Percentiles rank a stretch among this genome's conserved stretches.
Conservation (phyloP, 2,329 filamentous ascomycete species). For the Chrysoporthe puriensis region DNA sequence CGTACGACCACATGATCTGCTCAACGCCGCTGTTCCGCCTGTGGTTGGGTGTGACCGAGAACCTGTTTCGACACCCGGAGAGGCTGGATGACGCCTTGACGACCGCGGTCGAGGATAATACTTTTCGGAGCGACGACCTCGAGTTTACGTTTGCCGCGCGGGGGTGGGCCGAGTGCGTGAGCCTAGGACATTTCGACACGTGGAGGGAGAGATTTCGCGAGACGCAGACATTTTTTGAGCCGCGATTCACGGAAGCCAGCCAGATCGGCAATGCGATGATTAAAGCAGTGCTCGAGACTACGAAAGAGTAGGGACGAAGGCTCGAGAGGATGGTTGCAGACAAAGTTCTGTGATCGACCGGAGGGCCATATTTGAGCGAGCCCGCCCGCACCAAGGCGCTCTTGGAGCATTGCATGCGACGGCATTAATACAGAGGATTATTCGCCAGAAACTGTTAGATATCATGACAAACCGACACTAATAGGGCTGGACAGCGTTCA, state of each 20-base stretch:
- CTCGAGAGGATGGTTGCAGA: neutral
- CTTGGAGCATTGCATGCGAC: neutral
- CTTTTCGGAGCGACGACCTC: slow-evolving; percentile 91
- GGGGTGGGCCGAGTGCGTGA: slow-evolving; percentile 94
- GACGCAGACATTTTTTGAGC: slow-evolving; percentile 90
- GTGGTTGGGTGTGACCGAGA: slow-evolving; percentile 96
- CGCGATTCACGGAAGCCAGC: slow-evolving; percentile 84
- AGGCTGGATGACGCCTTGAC: slow-evolving; percentile 84
- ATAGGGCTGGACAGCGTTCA: neutral
- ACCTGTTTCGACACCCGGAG: slow-evolving; percentile 82
- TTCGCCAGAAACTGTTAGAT: too few relatives aligned
- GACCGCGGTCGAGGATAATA: slow-evolving; percentile 86
- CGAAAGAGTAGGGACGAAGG: slow-evolving; percentile 35
- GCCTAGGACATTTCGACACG: slow-evolving; percentile 87
- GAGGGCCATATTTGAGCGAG: neutral
- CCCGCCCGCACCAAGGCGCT: neutral
- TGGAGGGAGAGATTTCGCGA: slow-evolving; percentile 90
- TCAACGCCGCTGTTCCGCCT: slow-evolving; percentile 96
- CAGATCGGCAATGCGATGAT: slow-evolving; percentile 96
- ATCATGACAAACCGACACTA: neutral
- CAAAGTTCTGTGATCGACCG: neutral
- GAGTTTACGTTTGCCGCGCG: slow-evolving; percentile 97
- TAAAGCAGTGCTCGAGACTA: slow-evolving; percentile 87
- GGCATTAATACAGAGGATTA: neutral
- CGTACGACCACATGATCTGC: slow-evolving; percentile 99